These are phyloP conservation scores for Naganishia vishniacii DNA, from an alignment of 768 basidiomycete genomes.

Conservation along the genomic window DNA sequence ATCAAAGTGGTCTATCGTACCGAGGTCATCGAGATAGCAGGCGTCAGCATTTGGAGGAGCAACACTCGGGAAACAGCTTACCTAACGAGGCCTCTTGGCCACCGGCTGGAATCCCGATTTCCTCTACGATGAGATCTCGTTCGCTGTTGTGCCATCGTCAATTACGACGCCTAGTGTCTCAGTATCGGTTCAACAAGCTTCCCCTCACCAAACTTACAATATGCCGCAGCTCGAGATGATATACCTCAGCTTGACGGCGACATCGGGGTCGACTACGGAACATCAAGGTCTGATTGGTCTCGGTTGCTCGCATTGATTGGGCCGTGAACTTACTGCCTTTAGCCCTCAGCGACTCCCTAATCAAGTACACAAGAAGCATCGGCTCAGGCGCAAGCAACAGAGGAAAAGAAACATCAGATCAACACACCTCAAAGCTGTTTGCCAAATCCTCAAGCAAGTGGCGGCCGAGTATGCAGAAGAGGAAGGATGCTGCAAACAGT, in stretches of 20 bases:
- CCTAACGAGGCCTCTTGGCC: constrained; percentile 12
- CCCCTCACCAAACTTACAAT: constrained; percentile 24
- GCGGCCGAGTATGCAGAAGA: background rate
- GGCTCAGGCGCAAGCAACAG: background rate
- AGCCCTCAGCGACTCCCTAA: constrained; percentile 16
- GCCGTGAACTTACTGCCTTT: background rate
- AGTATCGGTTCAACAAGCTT: no score
- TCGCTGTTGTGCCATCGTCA: constrained; percentile 4
- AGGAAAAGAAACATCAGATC: background rate
- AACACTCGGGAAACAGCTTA: background rate
- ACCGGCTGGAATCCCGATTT: constrained; percentile 24
- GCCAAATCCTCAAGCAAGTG: constrained; percentile 23
- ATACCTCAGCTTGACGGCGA: constrained; percentile 5
- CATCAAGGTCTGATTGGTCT: background rate
- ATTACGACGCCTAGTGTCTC: no score
- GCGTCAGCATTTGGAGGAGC: background rate
- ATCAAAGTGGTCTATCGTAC: constrained; percentile 20
- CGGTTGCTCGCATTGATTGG: background rate
- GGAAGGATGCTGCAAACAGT: constrained; percentile 8
- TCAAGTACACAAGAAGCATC: background rate
- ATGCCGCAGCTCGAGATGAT: constrained; percentile 22
- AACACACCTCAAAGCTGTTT: constrained; percentile 20
- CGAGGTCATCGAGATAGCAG: background rate
- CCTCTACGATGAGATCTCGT: constrained; percentile 23
- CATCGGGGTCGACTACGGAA: constrained; percentile 25